Percentiles rank a stretch among this genome's conserved stretches.
These are phyloP conservation scores for Geum urbanum DNA, from an alignment of 306 rosid species.

Conservation along the genomic window DNA sequence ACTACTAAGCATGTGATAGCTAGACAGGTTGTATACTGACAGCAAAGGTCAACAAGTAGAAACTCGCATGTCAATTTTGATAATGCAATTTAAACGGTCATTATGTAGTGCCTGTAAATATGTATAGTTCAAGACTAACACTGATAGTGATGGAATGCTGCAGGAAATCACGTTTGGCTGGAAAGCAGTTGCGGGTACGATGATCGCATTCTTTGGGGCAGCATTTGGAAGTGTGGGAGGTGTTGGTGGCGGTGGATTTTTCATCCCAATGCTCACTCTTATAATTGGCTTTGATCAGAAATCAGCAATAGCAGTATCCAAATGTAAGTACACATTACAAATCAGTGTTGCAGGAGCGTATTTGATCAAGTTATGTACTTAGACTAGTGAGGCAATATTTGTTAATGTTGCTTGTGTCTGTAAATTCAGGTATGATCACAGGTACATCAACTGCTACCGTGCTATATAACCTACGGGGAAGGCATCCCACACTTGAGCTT, in stretches of 20 bases:
- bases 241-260: conserved; percentile 88
- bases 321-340: conserved; percentile 38
- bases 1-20: not conserved
- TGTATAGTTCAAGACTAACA: not conserved
- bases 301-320: conserved; percentile 80
- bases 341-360: not conserved
- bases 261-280: conserved; percentile 81
- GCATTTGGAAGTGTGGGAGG: conserved; percentile 94
- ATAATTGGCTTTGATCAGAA: conserved; percentile 75
- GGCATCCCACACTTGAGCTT: conserved; percentile 56
- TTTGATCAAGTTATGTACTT: not conserved
- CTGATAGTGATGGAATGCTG: conserved; percentile 4
- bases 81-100: not conserved
- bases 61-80: not conserved
- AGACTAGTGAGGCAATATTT: not conserved
- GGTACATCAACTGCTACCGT: conserved; percentile 63
- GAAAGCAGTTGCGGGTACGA: conserved; percentile 48
- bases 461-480: conserved; percentile 49
- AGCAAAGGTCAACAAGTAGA: not conserved
- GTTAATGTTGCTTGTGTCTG: not conserved
- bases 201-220: conserved; percentile 68
- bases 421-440: conserved; percentile 62
- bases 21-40: not conserved
- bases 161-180: conserved; percentile 74
- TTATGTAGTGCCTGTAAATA: not conserved